A percentile compares a stretch with the other conserved stretches of the same genome.
phyloP scores from a whole-genome alignment of 306 rosid genomes.

The Betula pendula region DNA sequence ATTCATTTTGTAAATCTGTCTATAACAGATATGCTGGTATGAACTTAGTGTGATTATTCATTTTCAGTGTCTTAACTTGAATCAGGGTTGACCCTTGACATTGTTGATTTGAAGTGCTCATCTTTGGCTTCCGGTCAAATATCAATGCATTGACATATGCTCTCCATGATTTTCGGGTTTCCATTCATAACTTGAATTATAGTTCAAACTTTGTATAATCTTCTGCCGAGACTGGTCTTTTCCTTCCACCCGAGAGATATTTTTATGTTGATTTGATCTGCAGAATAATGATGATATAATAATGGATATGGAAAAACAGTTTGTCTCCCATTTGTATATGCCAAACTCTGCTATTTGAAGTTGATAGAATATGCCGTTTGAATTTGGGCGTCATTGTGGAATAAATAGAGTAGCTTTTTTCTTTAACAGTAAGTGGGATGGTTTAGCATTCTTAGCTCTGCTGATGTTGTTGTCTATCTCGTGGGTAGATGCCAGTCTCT shows the following conservation, averaged over 20 bases:
- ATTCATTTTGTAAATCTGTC: neutral
- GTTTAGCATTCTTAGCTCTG: conserved; percentile 7
- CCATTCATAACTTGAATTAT: neutral
- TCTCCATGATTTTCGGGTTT: neutral
- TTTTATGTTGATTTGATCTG: neutral
- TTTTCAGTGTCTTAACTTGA: neutral
- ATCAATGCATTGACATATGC: neutral
- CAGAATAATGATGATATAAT: neutral
- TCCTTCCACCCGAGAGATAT: neutral
- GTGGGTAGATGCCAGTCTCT: conserved; percentile 61
- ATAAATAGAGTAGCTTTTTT: neutral
- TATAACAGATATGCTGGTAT: neutral
- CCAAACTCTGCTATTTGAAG: neutral
- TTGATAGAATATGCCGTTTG: neutral
- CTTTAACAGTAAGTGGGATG: neutral
- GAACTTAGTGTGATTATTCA: neutral
- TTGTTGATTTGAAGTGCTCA: neutral
- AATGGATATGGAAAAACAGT: neutral
- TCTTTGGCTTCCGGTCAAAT: neutral
- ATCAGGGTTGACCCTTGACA: neutral
- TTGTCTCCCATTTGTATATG: neutral
- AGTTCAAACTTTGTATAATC: neutral
- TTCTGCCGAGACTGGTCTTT: neutral
- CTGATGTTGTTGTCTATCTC: conserved; percentile 29
- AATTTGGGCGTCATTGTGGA: neutral